Base-by-base conservation (phyloP, 352 stramenopile genomes). In the Phytophthora sojae region DNA sequence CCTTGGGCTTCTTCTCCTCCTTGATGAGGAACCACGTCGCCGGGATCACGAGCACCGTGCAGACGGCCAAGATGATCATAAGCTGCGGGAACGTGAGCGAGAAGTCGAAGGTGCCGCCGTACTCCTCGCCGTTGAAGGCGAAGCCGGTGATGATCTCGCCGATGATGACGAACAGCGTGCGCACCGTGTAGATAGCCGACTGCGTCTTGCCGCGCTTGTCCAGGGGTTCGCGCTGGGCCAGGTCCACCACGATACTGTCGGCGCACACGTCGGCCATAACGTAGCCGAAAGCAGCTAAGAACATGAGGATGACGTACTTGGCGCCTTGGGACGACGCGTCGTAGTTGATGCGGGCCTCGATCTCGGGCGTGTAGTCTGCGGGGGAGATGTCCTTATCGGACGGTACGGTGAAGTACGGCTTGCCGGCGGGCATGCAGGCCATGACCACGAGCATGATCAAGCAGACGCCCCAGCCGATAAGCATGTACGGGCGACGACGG, bases 291-390 rank as follows among this genome's bases (percentile, higher is more conserved):
- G 79, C 73, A 12, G 76, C 79, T 45, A 90, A 63, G 65, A 85
- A 83, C 77, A 87, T 88, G 58, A 90, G 69, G 42, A 90, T 69
- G 26, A 88, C 69, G 37, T 84, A 88, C 61, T 84, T 86, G 57
- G 58, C 58, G 50, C 69, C 82, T 37, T 76, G 59, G 25, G 66
- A 62, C 25, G 75, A 67, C 7, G 79, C 80, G 25, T 73, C 35
- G 12, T 73, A 51, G 68, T 90, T 87, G 61, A 89, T 71, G 2
- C 66, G 61, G 3, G 64, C 67, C 21, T 54, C 42, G 9, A 79
- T 67, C 44, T 80, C 73, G 12, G 72, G 64, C 0, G 63, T 73
- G 51, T 82, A 76, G 57, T 83, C 68, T 2, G 32, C 35, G 2
- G 63, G 70, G 0, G 63, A 60, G 42, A 79, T 58, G 19, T 84